phyloP scores from a whole-genome alignment of 371 early-diverging fungal genomes.

The Homolaphlyctis polyrhiza region DNA sequence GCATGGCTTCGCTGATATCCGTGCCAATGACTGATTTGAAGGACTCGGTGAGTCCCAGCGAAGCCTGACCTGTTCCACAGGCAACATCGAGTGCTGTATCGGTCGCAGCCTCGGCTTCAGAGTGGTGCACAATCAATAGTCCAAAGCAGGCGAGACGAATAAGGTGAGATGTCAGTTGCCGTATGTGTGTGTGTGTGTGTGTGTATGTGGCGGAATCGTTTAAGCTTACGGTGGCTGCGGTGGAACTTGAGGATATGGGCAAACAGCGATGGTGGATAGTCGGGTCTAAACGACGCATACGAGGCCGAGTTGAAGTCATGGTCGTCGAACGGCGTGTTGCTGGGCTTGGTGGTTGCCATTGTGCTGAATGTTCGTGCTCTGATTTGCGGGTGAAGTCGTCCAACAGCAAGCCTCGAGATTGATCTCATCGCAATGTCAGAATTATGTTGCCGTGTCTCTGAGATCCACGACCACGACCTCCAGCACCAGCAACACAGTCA shows the following conservation, averaged over 20 bases:
- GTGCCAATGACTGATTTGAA: conserved; percentile 7
- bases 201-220: too few species aligned
- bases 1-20: conserved; percentile 1
- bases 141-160: too few species aligned
- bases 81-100: conserved; percentile 4
- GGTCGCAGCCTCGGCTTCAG: not conserved
- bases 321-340: not conserved
- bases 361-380: too few species aligned
- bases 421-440: too few species aligned
- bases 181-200: too few species aligned
- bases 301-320: not conserved
- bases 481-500: too few species aligned
- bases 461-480: too few species aligned
- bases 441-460: too few species aligned
- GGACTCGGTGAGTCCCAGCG: not conserved
- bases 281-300: not conserved
- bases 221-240: not conserved
- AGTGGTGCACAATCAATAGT: not conserved
- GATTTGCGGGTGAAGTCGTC: too few species aligned
- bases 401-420: too few species aligned
- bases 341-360: not conserved
- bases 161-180: too few species aligned
- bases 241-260: not conserved
- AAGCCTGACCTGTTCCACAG: conserved; percentile 8
- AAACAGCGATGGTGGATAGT: not conserved